Evolutionary conservation across 1,284 basidiomycete genomes (phyloP), one percentile per base, ranked within the genome.

Genomic region (Ustilago crameri): DNA sequence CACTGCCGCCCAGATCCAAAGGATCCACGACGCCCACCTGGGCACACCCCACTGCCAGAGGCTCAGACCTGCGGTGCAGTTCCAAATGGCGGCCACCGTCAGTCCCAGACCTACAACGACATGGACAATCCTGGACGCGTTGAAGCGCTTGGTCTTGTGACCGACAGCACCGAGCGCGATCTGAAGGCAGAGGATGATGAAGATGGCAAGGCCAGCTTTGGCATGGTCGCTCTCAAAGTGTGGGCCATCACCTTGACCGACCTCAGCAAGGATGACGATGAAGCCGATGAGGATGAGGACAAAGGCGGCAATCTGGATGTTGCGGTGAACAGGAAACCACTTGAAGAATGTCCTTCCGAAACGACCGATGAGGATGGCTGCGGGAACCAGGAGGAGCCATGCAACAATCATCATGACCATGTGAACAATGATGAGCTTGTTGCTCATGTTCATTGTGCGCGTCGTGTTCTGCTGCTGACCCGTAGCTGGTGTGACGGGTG

Each of bases 171-270:
- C 90, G 9, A 90, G 79, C 1, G 78, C 69, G 65, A 86, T 84
- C 81, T 92, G 90, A 12, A 86, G 53, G 50, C 88, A 40, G 75
- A 90, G 88, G n/a, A 91, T 83, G 42, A 86, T 85, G 62, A 91
- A 87, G 41, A 91, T 82, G 7, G 85, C 86, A 44, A 89, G 78
- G 30, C 90, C 90, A 74, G 86, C 85, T 83, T 85, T 85, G 88
- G 88, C 73, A 46, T 55, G 67, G 30, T 52, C 60, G 37, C 59
- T 53, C 18, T 49, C 40, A 37, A 69, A 74, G 61, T 67, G 51
- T 22, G 23, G 53, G 43, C 48, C 30, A 30, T 69, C 37, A 41
- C 7, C 30, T 15, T 34, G 24, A 32, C 55, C 43, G 27, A 58
- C 50, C 12, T 67, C 54, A 34, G 55, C 76, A 58, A 88, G 87